Base-by-base conservation (phyloP, 2,329 filamentous ascomycete genomes). In the Neospermospora avenae region DNA sequence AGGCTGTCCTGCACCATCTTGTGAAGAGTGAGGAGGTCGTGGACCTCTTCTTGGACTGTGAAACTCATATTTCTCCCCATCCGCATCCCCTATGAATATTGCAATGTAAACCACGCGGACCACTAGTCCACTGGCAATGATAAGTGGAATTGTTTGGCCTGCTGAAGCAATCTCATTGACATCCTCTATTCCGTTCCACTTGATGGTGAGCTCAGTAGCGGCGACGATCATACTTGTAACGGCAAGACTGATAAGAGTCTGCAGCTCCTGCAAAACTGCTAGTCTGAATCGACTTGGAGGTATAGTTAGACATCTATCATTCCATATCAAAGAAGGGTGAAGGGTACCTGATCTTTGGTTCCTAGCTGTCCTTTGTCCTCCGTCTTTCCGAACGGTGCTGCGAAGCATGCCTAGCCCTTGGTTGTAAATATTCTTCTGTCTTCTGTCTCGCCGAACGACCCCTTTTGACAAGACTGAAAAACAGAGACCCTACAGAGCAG, bases 71-170 rank as follows among this genome's bases (percentile, higher is more conserved):
- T n/a, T n/a, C n/a, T n/a, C n/a, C n/a, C n/a, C n/a, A n/a, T n/a
- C n/a, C n/a, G n/a, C 13, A 39, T 52, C 49, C 16, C 49, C 49
- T 8, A 22, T 52, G 13, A 37, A 11, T 11, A 52, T 20, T 22
- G 25, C 25, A 10, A 52, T n/a, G 25, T 52, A 52, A 14, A 52
- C 11, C 14, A 52, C 49, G 20, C 41, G n/a, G 28, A 49, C 37
- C 42, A 53, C 52, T 25, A 48, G 41, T 6, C 62, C 62, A 31
- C 70, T 31, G 3, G 68, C 68, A 39, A 68, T 68, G 13, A 70
- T 55, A 20, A 71, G 62, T 34, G 67, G 69, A 25, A 71, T 71
- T 2, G 68, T 49, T 46, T 71, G 69, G 4, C 66, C 68, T 11
- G 66, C 65, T 3, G 66, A 63, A 3, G 59, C 41, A 16, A 71